These are phyloP conservation scores for Arachnopeziza araneosa DNA, from an alignment of 2,329 filamentous ascomycete species.

Conservation along the genomic window DNA sequence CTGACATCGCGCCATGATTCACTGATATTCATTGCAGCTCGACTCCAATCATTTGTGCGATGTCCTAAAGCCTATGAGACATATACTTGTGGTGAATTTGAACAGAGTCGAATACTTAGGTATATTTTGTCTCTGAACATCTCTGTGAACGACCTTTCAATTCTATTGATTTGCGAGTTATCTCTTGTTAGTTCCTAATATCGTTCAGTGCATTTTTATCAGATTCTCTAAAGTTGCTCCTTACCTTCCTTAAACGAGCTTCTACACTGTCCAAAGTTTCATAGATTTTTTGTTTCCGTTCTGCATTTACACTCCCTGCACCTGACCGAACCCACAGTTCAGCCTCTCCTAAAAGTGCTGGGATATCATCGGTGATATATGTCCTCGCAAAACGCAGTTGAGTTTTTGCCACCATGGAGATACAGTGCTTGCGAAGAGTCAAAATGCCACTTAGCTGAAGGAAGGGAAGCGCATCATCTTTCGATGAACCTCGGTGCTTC, in stretches of 20 bases:
- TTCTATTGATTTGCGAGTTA: conserved; percentile 3
- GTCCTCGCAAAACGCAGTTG: conserved; percentile 33
- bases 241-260: background rate
- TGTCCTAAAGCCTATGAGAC: conserved; percentile 12
- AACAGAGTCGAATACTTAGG: background rate
- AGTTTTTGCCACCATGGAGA: conserved; percentile 19
- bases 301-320: conserved; percentile 32
- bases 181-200: conserved; percentile 21
- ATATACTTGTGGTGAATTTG: background rate
- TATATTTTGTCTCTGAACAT: conserved; percentile 4
- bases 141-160: conserved; percentile 3
- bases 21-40: conserved; percentile 26
- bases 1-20: conserved; percentile 34
- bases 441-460: background rate
- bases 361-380: conserved; percentile 38
- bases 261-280: conserved; percentile 28
- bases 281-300: conserved; percentile 33
- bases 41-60: conserved; percentile 26
- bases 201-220: conserved; percentile 27
- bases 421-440: background rate
- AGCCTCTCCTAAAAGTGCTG: conserved; percentile 36
- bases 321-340: conserved; percentile 42
- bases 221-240: background rate
- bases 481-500: conserved; percentile 26
- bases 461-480: background rate